Percentiles rank a stretch among this genome's conserved stretches.
Evolutionary conservation across 78 protist genomes (phyloP).

Genomic region (Creolimax fragrantissima): DNA sequence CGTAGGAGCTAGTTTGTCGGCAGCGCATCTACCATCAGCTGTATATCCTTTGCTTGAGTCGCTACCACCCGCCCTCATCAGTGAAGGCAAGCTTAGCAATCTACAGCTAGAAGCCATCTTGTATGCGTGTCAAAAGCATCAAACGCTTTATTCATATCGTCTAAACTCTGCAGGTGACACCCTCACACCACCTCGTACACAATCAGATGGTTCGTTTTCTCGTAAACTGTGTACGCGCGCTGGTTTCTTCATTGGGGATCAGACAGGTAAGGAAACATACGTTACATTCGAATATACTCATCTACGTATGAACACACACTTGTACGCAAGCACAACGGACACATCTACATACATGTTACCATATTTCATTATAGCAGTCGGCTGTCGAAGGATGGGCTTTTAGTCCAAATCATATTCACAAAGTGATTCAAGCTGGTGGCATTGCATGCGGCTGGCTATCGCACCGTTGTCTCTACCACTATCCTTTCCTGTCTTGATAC

Average conservation of each 20-base stretch:
- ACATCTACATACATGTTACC: too few species aligned
- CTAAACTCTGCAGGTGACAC: not conserved
- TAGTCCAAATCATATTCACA: too few species aligned
- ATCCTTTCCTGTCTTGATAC: too few species aligned
- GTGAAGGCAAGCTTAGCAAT: not conserved
- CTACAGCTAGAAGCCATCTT: not conserved
- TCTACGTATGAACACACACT: too few species aligned
- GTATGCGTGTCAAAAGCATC: not conserved
- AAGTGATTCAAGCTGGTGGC: too few species aligned
- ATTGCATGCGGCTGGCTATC: too few species aligned
- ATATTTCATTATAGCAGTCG: too few species aligned
- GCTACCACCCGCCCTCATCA: not conserved
- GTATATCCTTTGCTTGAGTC: not conserved
- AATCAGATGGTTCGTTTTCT: not conserved
- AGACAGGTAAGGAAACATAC: too few species aligned
- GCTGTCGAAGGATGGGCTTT: too few species aligned
- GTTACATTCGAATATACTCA: too few species aligned
- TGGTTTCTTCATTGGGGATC: slow-evolving; percentile 3
- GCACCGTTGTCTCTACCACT: too few species aligned
- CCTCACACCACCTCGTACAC: not conserved
- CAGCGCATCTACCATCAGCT: not conserved
- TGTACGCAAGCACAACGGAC: too few species aligned
- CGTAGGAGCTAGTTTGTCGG: not conserved
- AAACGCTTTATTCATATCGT: not conserved
- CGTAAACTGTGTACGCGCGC: not conserved